Base-by-base conservation (phyloP, 2,329 filamentous ascomycete species). In the Aspergillus amoenus region DNA sequence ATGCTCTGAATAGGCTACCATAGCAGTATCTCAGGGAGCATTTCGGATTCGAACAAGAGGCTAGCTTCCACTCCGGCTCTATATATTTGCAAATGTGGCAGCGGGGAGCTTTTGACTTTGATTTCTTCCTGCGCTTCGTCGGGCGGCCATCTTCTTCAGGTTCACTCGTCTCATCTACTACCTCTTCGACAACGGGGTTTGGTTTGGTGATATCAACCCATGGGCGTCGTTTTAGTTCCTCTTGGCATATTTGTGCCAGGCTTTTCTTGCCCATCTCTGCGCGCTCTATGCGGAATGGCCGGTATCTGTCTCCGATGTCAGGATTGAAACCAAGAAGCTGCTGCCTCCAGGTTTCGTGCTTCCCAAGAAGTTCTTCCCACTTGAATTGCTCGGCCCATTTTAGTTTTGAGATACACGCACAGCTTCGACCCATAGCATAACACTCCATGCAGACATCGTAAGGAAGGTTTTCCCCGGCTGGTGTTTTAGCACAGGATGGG, bases 371-470 rank as follows among this genome's bases (percentile, higher is more conserved):
- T 13, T 92, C 86, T 42, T 85, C 82, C 93, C 93, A 97, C 12
- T 84, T 79, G 82, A 93, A 97, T 70, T 97, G 94, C 70, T 99
- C 93, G 50, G 91, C 91, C 93, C 93, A 99, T 59, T 84, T 86
- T 11, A 96, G 82, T 11, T 86, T 87, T 3, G 93, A 96, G 50
- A 96, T 83, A 68, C 94, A 99, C 3, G 84, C 85, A 70, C 94
- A 99, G 45, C 93, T 96, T 51, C 94, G 86, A 21, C 94, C 94
- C 89, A 97, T 96, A n/a, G 87, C 89, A 69, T 96, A 99, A 70
- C 94, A 99, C 65, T 99, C 94, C 90, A 99, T 93, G 69, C 94
- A 99, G 21, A 99, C 83, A 71, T 99, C 94, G 70, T 97, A 99
- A 0, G 90, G 44, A 5, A 47, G 44, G 15, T 47, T 90, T 68